phyloP scores from a whole-genome alignment of 257 asterid species.

The Solanum corneliomulleri region DNA sequence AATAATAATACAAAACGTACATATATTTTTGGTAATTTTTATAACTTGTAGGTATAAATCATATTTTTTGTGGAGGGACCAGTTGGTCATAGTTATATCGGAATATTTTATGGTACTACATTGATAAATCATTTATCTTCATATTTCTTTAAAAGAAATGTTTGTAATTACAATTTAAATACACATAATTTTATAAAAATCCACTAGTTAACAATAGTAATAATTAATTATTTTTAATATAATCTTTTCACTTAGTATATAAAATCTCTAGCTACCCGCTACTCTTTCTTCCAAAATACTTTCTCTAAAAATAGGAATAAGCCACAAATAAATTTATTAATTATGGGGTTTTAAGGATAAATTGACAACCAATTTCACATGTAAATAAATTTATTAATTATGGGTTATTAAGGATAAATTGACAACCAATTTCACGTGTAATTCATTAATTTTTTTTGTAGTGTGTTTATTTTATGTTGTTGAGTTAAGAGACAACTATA shows the following conservation, averaged over 20 bases:
- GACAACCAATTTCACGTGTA: neutral
- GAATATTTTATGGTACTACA: too few relatives aligned
- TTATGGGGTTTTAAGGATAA: too few relatives aligned
- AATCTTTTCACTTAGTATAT: neutral
- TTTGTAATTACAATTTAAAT: too few relatives aligned
- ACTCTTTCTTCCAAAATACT: neutral
- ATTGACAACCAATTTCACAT: too few relatives aligned
- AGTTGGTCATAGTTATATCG: neutral
- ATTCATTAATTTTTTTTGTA: neutral
- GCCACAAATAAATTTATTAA: too few relatives aligned
- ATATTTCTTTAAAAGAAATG: too few relatives aligned
- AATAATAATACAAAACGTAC: neutral
- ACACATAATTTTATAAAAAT: too few relatives aligned
- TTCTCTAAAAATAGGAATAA: neutral
- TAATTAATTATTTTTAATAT: too few relatives aligned
- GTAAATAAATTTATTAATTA: neutral
- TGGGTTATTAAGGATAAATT: neutral
- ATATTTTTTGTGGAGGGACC: neutral
- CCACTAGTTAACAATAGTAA: too few relatives aligned
- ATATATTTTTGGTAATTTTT: too few relatives aligned
- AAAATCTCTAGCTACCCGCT: neutral
- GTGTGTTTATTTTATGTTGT: neutral
- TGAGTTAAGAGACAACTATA: neutral
- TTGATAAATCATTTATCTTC: too few relatives aligned
- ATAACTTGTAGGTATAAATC: too few relatives aligned